Evolutionary conservation across 192 early-diverging fungal species (phyloP).

Genomic region (Coemansia sp.): DNA sequence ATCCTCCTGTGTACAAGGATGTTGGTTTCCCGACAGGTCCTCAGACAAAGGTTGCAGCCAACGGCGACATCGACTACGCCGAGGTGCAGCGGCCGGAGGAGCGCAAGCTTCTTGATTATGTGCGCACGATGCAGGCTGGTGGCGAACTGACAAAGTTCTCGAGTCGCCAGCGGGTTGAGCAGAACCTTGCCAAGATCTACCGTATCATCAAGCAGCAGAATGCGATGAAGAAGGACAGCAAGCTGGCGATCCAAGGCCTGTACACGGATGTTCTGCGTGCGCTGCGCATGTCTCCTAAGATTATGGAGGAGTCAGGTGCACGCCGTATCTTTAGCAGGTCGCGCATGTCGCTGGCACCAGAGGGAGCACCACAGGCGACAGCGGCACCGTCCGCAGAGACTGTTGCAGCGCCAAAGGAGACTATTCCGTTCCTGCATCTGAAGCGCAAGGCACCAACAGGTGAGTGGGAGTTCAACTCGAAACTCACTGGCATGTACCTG

Average conservation of each 20-base stretch:
- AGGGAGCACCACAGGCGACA: slow-evolving; percentile 1
- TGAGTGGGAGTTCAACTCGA: slow-evolving; percentile 78
- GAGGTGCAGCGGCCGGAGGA: slow-evolving; percentile 80
- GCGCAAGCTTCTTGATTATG: slow-evolving; percentile 92
- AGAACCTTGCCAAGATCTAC: slow-evolving; percentile 76
- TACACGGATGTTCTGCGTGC: slow-evolving; percentile 72
- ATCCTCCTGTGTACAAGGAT: slow-evolving; percentile 87
- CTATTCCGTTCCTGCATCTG: slow-evolving; percentile 75
- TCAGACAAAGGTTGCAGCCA: slow-evolving; percentile 73
- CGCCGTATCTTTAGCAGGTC: slow-evolving; percentile 51
- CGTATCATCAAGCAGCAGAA: slow-evolving; percentile 77
- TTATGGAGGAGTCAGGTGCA: slow-evolving; percentile 61
- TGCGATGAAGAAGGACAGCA: slow-evolving; percentile 74
- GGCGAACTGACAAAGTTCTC: slow-evolving; percentile 72
- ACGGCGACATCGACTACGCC: slow-evolving; percentile 81
- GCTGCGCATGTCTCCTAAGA: slow-evolving; percentile 73
- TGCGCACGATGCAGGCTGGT: slow-evolving; percentile 80
- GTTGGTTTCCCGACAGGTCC: slow-evolving; percentile 86
- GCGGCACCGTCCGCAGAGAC: slow-evolving; percentile 9
- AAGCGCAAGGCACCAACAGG: slow-evolving; percentile 71
- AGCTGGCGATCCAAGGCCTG: slow-evolving; percentile 65
- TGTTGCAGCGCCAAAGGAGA: slow-evolving; percentile 59
- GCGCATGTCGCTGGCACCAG: slow-evolving; percentile 25
- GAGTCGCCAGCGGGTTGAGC: slow-evolving; percentile 74
- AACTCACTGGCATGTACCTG: slow-evolving; percentile 77